Base-by-base conservation (phyloP, 2,329 filamentous ascomycete species). In the Arachnopeziza araneosa region DNA sequence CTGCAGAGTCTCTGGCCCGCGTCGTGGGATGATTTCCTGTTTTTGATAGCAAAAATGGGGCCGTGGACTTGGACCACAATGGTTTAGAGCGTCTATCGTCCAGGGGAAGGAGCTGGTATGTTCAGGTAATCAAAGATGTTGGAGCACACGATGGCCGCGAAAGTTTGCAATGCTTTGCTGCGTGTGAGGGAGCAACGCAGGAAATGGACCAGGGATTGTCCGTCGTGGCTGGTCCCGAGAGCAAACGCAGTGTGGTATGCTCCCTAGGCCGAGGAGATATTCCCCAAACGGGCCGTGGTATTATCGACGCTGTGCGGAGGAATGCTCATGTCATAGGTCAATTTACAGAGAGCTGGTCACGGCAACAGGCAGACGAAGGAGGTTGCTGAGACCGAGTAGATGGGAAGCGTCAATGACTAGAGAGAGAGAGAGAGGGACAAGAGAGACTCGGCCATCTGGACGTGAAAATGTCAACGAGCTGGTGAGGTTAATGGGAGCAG, bases 261-360 rank as follows among this genome's bases (percentile, higher is more conserved):
- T 50, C 32, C 56, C 57, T 60, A 53, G 26, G 21, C 53, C 54
- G 44, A 58, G 26, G 57, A 60, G 56, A 58, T 59, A 17, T 57
- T 56, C 23, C 48, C 49, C 55, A 56, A 52, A 56, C 52, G 54
- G 36, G 30, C 56, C 24, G 50, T 19, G 24, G 53, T 50, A 55
- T 55, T 61, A 49, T 54, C 54, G 50, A 60, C 49, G 56, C 24
- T 50, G n/a, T n/a, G 59, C 59, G 54, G 53, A 65, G 66, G 61
- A 66, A 63, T 67, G 65, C 54, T 65, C 58, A 67, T 67, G 63
- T 67, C 57, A 60, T 24, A 30, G 51, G 53, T 56, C 53, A 48
- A 24, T 44, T 36, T 56, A 14, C 23, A 17, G 50, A 24, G n/a
- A 21, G 23, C 2, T 22, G 36, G 17, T 44, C 36, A 19, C 17